Percentiles rank a stretch among this genome's conserved stretches.
These are phyloP conservation scores for Mortierella sp. DNA, from an alignment of 371 early-diverging fungal genomes.

Conservation along the genomic window DNA sequence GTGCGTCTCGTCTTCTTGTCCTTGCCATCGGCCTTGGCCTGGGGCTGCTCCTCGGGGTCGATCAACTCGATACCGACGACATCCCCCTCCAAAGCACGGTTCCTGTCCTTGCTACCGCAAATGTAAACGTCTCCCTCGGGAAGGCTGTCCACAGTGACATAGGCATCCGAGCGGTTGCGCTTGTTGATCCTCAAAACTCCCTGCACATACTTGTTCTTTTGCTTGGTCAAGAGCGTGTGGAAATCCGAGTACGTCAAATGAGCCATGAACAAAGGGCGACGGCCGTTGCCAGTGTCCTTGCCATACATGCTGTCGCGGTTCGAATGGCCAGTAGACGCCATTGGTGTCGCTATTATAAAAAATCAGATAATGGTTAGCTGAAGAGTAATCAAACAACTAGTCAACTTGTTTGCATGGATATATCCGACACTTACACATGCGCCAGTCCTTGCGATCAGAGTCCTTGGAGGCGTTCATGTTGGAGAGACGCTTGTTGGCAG, in stretches of 20 bases:
- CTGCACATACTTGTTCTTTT: slow-evolving; percentile 60
- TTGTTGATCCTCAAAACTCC: slow-evolving; percentile 90
- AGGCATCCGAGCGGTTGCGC: slow-evolving; percentile 85
- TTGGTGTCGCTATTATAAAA: slow-evolving; percentile 26
- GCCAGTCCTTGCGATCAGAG: slow-evolving; percentile 38
- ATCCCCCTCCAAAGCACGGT: slow-evolving; percentile 92
- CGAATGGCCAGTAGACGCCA: slow-evolving; percentile 24
- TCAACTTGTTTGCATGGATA: slow-evolving; percentile 1
- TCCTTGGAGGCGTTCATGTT: slow-evolving; percentile 17
- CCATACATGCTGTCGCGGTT: slow-evolving; percentile 57
- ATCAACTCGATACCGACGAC: slow-evolving; percentile 86
- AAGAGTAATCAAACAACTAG: neutral
- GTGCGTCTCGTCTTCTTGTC: slow-evolving; percentile 54
- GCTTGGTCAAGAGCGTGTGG: slow-evolving; percentile 64
- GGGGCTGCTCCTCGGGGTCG: slow-evolving; percentile 73
- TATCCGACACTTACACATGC: slow-evolving; percentile 37
- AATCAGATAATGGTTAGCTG: neutral
- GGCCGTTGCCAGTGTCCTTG: slow-evolving; percentile 68
- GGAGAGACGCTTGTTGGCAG: slow-evolving; percentile 35
- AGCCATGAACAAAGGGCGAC: slow-evolving; percentile 69
- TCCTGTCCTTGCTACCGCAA: slow-evolving; percentile 81
- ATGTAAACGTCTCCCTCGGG: slow-evolving; percentile 81
- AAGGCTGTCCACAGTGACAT: slow-evolving; percentile 79
- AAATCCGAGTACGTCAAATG: slow-evolving; percentile 72
- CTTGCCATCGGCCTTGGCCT: slow-evolving; percentile 66